A percentile compares a stretch with the other conserved stretches of the same genome.
phyloP scores from a whole-genome alignment of 805 yeast species.

The Candida broadrunensis region DNA sequence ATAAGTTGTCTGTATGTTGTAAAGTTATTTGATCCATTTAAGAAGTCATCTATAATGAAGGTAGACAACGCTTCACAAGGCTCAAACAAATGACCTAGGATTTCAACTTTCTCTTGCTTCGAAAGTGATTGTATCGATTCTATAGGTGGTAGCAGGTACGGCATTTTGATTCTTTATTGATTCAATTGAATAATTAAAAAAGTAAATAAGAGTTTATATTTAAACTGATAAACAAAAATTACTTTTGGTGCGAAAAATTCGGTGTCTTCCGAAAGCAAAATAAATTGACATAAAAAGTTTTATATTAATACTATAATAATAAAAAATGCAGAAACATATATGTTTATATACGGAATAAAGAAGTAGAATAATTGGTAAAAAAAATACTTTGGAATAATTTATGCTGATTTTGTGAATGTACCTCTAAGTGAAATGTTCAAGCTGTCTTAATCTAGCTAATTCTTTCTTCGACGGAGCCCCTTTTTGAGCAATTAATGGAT shows the following conservation, averaged over 20 bases:
- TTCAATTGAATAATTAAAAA: too few relatives aligned
- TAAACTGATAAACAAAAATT: too few relatives aligned
- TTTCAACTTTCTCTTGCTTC: slow-evolving; percentile 26
- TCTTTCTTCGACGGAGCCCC: slow-evolving; percentile 42
- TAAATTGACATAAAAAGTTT: too few relatives aligned
- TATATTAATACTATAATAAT: background rate
- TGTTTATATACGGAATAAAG: too few relatives aligned
- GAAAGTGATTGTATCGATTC: slow-evolving; percentile 15
- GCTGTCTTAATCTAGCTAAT: slow-evolving; percentile 40
- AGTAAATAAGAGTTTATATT: too few relatives aligned
- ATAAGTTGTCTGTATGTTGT: slow-evolving; percentile 36
- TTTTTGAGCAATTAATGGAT: slow-evolving; percentile 46
- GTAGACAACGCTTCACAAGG: slow-evolving; percentile 50
- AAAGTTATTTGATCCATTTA: slow-evolving; percentile 10
- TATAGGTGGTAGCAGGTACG: slow-evolving; percentile 26
- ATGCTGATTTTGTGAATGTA: too few relatives aligned
- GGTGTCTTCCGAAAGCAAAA: background rate
- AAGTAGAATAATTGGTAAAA: too few relatives aligned
- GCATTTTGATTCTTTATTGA: background rate
- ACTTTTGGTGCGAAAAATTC: too few relatives aligned
- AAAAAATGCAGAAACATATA: background rate
- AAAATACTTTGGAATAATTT: too few relatives aligned
- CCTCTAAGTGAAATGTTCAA: slow-evolving; percentile 38
- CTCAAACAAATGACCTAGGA: slow-evolving; percentile 61
- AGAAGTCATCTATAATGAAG: slow-evolving; percentile 26